Percentiles rank a stretch among this genome's conserved stretches.
Conservation (phyloP, 257 asterid species). For the Vinca minor region DNA sequence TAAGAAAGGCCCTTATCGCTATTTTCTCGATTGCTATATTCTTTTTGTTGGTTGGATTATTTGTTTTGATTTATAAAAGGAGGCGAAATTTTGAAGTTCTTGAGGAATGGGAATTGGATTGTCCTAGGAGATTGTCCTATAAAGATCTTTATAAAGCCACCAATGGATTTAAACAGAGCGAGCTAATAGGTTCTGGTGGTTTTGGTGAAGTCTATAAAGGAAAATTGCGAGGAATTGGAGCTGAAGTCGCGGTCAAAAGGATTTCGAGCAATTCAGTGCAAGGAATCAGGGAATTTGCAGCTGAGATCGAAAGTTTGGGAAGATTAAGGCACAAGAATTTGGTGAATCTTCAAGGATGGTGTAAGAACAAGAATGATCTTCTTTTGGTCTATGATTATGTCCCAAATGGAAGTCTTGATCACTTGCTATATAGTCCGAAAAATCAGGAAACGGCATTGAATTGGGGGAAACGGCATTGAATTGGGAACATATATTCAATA, state of each 20-base stretch:
- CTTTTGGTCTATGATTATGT: conserved; percentile 55
- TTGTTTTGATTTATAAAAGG: conserved; percentile 23
- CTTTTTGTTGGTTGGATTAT: conserved; percentile 23
- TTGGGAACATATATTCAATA: conserved; percentile 59
- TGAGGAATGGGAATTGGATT: conserved; percentile 71
- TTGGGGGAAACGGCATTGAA: too few relatives aligned
- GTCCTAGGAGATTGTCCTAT: conserved; percentile 61
- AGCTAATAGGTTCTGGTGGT: conserved; percentile 56
- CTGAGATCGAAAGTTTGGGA: conserved; percentile 73
- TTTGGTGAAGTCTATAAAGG: conserved; percentile 77
- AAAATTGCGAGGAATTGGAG: conserved; percentile 36
- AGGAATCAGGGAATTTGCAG: conserved; percentile 73
- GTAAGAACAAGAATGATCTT: conserved; percentile 56
- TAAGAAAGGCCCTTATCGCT: conserved; percentile 32
- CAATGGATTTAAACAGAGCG: conserved; percentile 46
- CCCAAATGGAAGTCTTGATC: conserved; percentile 66
- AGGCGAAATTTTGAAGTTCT: conserved; percentile 28
- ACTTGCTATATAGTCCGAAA: conserved; percentile 40
- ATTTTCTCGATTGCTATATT: conserved; percentile 32
- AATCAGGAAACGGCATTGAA: not conserved
- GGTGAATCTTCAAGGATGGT: conserved; percentile 82
- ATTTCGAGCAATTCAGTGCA: conserved; percentile 44
- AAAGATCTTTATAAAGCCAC: conserved; percentile 55
- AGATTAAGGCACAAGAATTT: conserved; percentile 62
- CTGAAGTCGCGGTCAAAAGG: conserved; percentile 58